phyloP scores from a whole-genome alignment of 495 filamentous ascomycete species.

The Rostrohypoxylon terebratum region DNA sequence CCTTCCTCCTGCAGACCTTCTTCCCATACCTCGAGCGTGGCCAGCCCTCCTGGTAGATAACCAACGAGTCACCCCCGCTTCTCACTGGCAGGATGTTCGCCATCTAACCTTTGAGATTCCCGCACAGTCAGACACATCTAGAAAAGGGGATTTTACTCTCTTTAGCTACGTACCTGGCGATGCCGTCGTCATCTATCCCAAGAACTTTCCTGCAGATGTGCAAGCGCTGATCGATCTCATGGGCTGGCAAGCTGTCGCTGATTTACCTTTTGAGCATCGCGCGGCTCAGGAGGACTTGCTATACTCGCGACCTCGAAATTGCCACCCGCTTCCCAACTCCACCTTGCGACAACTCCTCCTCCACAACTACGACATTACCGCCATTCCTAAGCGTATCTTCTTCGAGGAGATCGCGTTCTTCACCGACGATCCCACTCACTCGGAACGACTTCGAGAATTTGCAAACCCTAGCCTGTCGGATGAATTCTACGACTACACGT shows the following conservation, averaged over 20 bases:
- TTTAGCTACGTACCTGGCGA: conserved; percentile 72
- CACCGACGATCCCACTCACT: conserved; percentile 75
- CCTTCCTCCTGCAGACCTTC: conserved; percentile 55
- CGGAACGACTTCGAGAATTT: conserved; percentile 86
- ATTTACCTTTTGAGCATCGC: conserved; percentile 64
- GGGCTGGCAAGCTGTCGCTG: conserved; percentile 78
- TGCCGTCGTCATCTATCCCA: conserved; percentile 81
- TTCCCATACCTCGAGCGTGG: conserved; percentile 68
- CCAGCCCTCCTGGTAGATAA: conserved; percentile 65
- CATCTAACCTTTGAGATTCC: conserved; percentile 70
- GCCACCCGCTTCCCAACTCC: conserved; percentile 55
- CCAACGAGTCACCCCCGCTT: conserved; percentile 74
- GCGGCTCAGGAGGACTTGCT: conserved; percentile 49
- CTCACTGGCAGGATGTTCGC: conserved; percentile 96
- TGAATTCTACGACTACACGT: conserved; percentile 95
- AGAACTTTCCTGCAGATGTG: conserved; percentile 85
- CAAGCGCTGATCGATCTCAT: conserved; percentile 77
- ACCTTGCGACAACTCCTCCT: conserved; percentile 82
- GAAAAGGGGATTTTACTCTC: conserved; percentile 47
- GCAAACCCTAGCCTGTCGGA: conserved; percentile 79
- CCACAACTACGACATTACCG: conserved; percentile 86
- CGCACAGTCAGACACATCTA: conserved; percentile 30
- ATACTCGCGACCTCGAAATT: conserved; percentile 41
- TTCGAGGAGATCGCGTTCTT: conserved; percentile 80
- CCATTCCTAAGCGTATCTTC: conserved; percentile 89